Percentiles rank a stretch among this genome's conserved stretches.
Conservation (phyloP, 768 basidiomycete species). For the Royoungia palumana region DNA sequence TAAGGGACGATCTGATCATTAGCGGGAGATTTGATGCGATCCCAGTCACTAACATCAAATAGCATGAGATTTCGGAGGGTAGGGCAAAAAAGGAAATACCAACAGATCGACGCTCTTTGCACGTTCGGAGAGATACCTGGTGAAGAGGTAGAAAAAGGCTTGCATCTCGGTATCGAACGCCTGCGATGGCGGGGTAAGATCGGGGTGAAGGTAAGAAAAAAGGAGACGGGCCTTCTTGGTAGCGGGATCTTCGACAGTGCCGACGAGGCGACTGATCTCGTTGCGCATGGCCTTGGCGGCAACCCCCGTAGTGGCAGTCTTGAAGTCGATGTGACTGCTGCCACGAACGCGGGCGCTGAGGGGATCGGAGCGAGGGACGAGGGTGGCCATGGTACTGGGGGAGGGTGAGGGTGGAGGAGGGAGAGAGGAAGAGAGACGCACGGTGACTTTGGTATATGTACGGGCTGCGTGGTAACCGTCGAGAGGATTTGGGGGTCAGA, state of each 20-base stretch:
- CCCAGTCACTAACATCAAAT: constrained; percentile 30
- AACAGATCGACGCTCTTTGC: constrained; percentile 69
- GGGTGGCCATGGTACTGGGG: constrained; percentile 49
- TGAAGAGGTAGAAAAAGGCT: constrained; percentile 79
- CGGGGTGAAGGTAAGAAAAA: constrained; percentile 6
- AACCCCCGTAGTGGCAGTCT: constrained; percentile 94
- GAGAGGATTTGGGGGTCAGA: constrained; percentile 57
- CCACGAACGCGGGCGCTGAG: constrained; percentile 73
- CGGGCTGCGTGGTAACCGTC: constrained; percentile 58
- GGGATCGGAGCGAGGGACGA: constrained; percentile 62
- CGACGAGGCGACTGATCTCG: constrained; percentile 92
- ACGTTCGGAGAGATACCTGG: constrained; percentile 71
- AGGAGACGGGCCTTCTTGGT: constrained; percentile 69
- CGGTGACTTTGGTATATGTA: constrained; percentile 51
- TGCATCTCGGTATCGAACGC: constrained; percentile 81
- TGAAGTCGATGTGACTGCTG: constrained; percentile 88
- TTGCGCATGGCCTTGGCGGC: constrained; percentile 97
- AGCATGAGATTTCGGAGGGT: constrained; percentile 4
- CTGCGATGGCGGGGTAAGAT: constrained; percentile 38
- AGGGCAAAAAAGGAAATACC: constrained; percentile 30
- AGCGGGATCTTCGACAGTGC: constrained; percentile 71
- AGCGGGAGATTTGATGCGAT: constrained; percentile 58
- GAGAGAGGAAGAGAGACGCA: constrained; percentile 15
- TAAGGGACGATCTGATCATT: constrained; percentile 64
- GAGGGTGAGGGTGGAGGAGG: constrained; percentile 11